phyloP scores from a whole-genome alignment of 179 eudicot genomes.

The Amaranthus tricolor region DNA sequence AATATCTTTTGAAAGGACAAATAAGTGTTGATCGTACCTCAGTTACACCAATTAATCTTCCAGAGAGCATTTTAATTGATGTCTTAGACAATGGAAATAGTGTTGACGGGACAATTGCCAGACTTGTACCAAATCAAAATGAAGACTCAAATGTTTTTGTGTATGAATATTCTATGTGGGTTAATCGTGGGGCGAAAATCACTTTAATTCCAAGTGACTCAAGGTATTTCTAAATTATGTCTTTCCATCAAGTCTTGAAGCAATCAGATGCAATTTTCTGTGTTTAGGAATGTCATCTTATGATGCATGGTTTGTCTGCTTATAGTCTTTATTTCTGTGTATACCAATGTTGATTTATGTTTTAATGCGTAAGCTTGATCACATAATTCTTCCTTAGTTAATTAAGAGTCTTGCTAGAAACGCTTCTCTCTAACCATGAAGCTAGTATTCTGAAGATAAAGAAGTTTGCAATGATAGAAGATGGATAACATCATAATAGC shows the following conservation, averaged over 20 bases:
- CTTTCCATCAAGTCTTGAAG: not conserved
- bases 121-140: slow-evolving; percentile 37
- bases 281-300: not conserved
- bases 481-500: not conserved
- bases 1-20: slow-evolving; percentile 73
- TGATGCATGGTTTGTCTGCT: not conserved
- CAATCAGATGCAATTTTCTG: not conserved
- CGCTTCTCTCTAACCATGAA: not conserved
- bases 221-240: slow-evolving; percentile 40
- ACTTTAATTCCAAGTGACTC: slow-evolving; percentile 67
- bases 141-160: slow-evolving; percentile 49
- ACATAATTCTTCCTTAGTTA: not conserved
- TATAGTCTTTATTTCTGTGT: not conserved
- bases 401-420: not conserved
- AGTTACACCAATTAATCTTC: slow-evolving; percentile 40
- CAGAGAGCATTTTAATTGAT: slow-evolving; percentile 56
- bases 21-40: slow-evolving; percentile 56
- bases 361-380: not conserved
- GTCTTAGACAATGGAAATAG: slow-evolving; percentile 47
- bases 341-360: not conserved
- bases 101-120: slow-evolving; percentile 53
- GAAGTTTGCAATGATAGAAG: not conserved
- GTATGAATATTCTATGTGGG: slow-evolving; percentile 81
- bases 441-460: not conserved
- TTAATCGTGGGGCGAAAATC: slow-evolving; percentile 67